These are phyloP conservation scores for Magnolia sinica DNA, from an alignment of 164 flowering plant species.

Conservation along the genomic window DNA sequence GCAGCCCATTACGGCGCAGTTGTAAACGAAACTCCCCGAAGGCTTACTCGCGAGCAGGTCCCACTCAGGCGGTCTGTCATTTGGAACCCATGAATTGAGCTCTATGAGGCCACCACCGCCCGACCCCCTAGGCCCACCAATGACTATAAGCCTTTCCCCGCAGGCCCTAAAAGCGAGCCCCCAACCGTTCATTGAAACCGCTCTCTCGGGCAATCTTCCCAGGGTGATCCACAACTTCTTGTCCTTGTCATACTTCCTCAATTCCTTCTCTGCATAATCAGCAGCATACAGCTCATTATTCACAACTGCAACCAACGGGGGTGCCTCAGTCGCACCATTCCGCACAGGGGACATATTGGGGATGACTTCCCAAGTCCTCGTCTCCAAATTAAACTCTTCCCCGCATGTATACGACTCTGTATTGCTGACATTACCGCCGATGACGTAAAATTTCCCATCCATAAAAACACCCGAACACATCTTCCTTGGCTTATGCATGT, in stretches of 20 bases:
- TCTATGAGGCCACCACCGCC: constrained; percentile 67
- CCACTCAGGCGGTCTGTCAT: constrained; percentile 82
- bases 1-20: constrained; percentile 40
- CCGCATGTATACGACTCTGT: constrained; percentile 63
- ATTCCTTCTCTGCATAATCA: constrained; percentile 71
- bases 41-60: constrained; percentile 40
- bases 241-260: constrained; percentile 67
- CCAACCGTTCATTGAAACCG: constrained; percentile 88
- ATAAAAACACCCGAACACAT: constrained; percentile 95
- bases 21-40: constrained; percentile 32
- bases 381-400: constrained; percentile 73
- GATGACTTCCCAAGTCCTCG: constrained; percentile 68
- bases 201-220: constrained; percentile 83
- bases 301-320: constrained; percentile 91
- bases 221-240: constrained; percentile 51
- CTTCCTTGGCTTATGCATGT: constrained; percentile 77
- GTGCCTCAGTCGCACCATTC: constrained; percentile 52
- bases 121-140: constrained; percentile 75
- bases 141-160: constrained; percentile 76
- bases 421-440: constrained; percentile 68
- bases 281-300: constrained; percentile 85
- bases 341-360: constrained; percentile 79
- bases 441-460: constrained; percentile 86
- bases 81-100: constrained; percentile 82
- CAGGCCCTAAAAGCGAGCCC: constrained; percentile 93